A percentile compares a stretch with the other conserved stretches of the same genome.
Evolutionary conservation across 768 basidiomycete species (phyloP).

Genomic region (Lepiota venenata): DNA sequence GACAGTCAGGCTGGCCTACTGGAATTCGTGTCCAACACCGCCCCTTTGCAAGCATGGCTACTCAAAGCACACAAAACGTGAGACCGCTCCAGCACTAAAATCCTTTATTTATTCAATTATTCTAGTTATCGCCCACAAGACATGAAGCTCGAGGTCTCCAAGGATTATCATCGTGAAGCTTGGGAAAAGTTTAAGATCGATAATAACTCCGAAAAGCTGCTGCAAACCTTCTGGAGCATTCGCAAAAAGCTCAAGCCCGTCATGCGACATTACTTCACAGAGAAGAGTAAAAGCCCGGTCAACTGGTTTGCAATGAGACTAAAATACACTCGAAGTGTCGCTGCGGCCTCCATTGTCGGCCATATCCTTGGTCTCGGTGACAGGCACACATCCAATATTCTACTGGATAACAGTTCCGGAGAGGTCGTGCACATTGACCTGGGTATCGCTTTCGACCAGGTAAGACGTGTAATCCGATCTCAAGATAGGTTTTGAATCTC

Average conservation of each 20-base stretch:
- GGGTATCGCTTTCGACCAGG: conserved; percentile 96
- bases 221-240: conserved; percentile 31
- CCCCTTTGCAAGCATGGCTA: conserved; percentile 63
- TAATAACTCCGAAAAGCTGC: conserved; percentile 20
- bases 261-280: conserved; percentile 93
- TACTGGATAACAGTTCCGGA: conserved; percentile 78
- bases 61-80: conserved; percentile 57
- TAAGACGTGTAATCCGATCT: conserved; percentile 23
- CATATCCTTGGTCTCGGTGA: conserved; percentile 92
- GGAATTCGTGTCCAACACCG: conserved; percentile 86
- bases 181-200: conserved; percentile 27
- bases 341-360: conserved; percentile 91
- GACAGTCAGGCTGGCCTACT: conserved; percentile 77
- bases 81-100: conserved; percentile 14
- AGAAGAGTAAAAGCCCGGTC: conserved; percentile 83
- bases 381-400: conserved; percentile 88
- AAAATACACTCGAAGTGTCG: conserved; percentile 88
- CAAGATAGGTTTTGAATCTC: conserved; percentile 2
- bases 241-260: conserved; percentile 67
- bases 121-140: conserved; percentile 69
- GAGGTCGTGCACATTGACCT: conserved; percentile 96
- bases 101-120: background rate
- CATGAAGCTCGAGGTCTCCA: conserved; percentile 29
- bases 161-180: conserved; percentile 20
- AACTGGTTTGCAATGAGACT: conserved; percentile 91